phyloP scores from a whole-genome alignment of 2,329 filamentous ascomycete genomes.

The Lizonia empirigonia region DNA sequence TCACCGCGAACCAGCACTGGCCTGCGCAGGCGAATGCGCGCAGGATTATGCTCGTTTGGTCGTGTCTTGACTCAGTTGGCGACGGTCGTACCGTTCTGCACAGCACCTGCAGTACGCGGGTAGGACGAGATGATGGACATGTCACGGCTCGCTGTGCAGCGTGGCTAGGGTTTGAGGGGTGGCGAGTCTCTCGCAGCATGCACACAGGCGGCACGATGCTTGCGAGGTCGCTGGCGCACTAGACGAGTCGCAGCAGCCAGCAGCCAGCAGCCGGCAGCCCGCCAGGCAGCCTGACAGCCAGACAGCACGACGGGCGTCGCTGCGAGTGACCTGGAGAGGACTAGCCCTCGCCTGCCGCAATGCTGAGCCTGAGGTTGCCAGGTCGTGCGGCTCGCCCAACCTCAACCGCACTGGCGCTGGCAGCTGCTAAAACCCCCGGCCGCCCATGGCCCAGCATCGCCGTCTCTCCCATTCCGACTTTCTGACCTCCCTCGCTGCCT shows the following conservation, averaged over 20 bases:
- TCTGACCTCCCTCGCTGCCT: slow-evolving; percentile 4
- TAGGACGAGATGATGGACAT: neutral
- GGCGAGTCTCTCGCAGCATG: neutral
- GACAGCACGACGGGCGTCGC: slow-evolving; percentile 5
- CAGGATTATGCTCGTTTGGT: slow-evolving; percentile 1
- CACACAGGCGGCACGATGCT: slow-evolving; percentile 2
- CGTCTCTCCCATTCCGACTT: slow-evolving; percentile 30
- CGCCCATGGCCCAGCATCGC: slow-evolving; percentile 25
- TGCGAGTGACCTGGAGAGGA: slow-evolving; percentile 23
- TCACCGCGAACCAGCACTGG: slow-evolving; percentile 2
- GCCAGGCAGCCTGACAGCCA: neutral
- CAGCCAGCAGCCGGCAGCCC: neutral
- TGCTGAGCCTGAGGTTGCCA: slow-evolving; percentile 23
- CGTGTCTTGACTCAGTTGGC: slow-evolving; percentile 3
- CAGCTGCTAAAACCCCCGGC: slow-evolving; percentile 30
- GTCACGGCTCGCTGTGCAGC: slow-evolving; percentile 1
- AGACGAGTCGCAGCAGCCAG: neutral
- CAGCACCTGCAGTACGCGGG: slow-evolving; percentile 1
- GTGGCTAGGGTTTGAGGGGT: neutral
- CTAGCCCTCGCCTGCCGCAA: slow-evolving; percentile 18
- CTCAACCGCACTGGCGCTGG: slow-evolving; percentile 16
- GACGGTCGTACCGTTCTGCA: too few relatives aligned
- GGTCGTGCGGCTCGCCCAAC: slow-evolving; percentile 18
- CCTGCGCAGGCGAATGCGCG: neutral
- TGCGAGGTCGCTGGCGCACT: neutral